Conservation (phyloP, 768 basidiomycete species). For the Pleurotus sapidus region DNA sequence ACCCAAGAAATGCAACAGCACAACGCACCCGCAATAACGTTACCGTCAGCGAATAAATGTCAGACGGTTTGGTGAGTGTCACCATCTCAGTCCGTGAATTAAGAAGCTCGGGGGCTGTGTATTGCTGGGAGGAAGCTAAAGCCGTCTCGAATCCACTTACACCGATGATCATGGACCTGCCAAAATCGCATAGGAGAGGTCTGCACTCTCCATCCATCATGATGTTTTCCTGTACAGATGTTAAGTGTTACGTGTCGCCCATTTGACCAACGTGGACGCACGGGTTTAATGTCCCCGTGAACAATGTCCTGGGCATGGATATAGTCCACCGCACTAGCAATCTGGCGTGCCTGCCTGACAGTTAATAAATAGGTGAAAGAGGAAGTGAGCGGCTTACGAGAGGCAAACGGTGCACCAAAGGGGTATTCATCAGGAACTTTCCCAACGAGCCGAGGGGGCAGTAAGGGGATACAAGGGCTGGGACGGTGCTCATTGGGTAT, state of each 20-base stretch:
- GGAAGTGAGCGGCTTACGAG: conserved; percentile 7
- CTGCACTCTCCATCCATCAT: conserved; percentile 11
- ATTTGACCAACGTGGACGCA: conserved; percentile 7
- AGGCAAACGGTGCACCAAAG: no score
- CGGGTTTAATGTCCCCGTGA: conserved; percentile 18
- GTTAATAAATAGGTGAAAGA: background rate
- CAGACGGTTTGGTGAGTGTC: background rate
- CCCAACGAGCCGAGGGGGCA: conserved; percentile 7
- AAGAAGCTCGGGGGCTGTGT: conserved; percentile 16
- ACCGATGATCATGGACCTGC: conserved; percentile 14
- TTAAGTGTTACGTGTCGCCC: background rate
- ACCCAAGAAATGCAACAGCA: background rate
- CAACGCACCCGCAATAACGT: background rate
- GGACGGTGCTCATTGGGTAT: background rate
- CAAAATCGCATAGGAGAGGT: conserved; percentile 18
- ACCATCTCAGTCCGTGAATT: background rate
- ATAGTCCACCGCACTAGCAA: conserved; percentile 15
- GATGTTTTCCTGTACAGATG: conserved; percentile 9
- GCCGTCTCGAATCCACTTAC: conserved; percentile 13
- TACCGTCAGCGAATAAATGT: background rate
- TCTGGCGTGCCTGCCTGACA: conserved; percentile 10
- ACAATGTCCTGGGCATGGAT: conserved; percentile 14
- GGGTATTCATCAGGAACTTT: conserved; percentile 1
- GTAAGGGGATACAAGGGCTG: conserved; percentile 13
- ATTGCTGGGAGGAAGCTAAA: conserved; percentile 9